Conservation (phyloP, 805 yeast species). For the Cyberlindnera misumaiensis region DNA sequence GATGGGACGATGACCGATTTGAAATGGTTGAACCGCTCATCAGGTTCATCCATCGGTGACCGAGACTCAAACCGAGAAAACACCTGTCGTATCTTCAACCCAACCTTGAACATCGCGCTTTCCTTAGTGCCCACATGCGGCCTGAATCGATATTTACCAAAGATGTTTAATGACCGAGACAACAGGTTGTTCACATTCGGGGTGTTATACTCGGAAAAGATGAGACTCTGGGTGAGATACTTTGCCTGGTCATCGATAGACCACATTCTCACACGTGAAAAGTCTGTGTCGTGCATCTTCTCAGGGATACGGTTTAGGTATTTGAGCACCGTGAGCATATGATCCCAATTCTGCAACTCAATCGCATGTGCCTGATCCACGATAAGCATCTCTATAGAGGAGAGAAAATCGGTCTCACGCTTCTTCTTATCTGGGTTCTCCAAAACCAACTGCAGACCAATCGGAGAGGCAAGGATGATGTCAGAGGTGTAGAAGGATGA, state of each 20-base stretch:
- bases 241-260: conserved; percentile 76
- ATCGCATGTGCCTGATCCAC: conserved; percentile 82
- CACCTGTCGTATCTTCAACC: conserved; percentile 57
- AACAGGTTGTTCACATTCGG: conserved; percentile 73
- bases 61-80: conserved; percentile 64
- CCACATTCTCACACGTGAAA: conserved; percentile 89
- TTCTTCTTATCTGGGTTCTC: conserved; percentile 54
- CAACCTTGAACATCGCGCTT: conserved; percentile 58
- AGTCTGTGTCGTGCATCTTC: conserved; percentile 78
- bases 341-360: conserved; percentile 91
- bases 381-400: conserved; percentile 78
- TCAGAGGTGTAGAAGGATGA: conserved; percentile 82
- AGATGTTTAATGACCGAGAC: conserved; percentile 43
- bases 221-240: conserved; percentile 67
- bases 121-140: conserved; percentile 35
- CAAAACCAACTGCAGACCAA: conserved; percentile 75
- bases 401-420: conserved; percentile 72
- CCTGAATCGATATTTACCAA: conserved; percentile 56
- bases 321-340: conserved; percentile 58
- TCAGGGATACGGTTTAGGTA: conserved; percentile 73
- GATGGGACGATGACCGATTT: conserved; percentile 68
- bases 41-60: conserved; percentile 62
- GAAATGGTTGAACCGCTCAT: conserved; percentile 76
- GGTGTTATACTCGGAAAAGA: conserved; percentile 68
- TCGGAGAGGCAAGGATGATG: conserved; percentile 83